Conservation (phyloP, 176 grass and related monocot species). For the Oryza nivara region DNA sequence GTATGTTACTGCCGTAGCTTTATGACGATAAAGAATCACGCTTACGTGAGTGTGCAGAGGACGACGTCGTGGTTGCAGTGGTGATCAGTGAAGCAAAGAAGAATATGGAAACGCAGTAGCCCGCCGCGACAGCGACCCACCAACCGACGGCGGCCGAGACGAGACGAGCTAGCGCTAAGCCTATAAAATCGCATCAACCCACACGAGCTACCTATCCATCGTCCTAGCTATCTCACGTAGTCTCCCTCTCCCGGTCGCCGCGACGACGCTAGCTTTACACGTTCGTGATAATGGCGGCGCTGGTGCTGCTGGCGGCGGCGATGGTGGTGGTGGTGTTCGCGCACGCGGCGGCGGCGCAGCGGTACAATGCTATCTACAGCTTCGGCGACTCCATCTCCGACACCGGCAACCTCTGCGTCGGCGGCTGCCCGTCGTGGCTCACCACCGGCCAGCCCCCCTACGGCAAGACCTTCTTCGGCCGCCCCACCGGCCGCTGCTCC, state of each 20-base stretch:
- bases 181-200: not conserved
- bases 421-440: conserved; percentile 64
- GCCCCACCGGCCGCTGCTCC: conserved; percentile 77
- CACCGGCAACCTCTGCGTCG: conserved; percentile 70
- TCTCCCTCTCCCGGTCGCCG: not conserved
- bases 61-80: not conserved
- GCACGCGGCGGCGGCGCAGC: conserved; percentile 28
- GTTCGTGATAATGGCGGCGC: not conserved
- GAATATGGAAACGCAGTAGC: not conserved
- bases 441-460: conserved; percentile 66
- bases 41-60: not conserved
- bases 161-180: not conserved
- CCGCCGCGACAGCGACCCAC: not conserved
- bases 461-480: conserved; percentile 78
- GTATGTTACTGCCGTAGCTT: not conserved
- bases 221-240: not conserved
- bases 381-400: conserved; percentile 92
- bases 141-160: not conserved
- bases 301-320: not conserved
- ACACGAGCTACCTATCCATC: not conserved
- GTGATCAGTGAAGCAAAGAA: not conserved
- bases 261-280: not conserved
- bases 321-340: not conserved
- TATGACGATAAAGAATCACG: not conserved
- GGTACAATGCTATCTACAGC: conserved; percentile 74